Evolutionary conservation across 1,139 yeast genomes (phyloP).

Genomic region (Candida sojae): DNA sequence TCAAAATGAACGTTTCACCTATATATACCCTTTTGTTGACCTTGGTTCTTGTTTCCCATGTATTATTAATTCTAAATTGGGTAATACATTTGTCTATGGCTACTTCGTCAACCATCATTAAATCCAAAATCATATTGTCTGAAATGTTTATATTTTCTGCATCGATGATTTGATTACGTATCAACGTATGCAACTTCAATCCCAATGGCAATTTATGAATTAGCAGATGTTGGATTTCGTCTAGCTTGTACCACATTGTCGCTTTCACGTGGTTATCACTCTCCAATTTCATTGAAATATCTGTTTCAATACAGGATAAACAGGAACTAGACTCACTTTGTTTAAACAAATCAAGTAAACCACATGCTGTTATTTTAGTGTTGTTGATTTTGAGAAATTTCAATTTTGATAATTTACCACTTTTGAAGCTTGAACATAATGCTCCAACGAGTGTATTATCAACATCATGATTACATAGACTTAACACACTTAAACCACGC

Average conservation of each 20-base stretch:
- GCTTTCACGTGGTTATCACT: conserved; percentile 7
- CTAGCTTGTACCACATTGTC: conserved; percentile 25
- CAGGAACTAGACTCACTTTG: conserved; percentile 1
- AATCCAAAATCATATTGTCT: not conserved
- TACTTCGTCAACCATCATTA: conserved; percentile 2
- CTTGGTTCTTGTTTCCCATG: conserved; percentile 6
- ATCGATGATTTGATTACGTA: not conserved
- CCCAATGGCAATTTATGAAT: conserved; percentile 28
- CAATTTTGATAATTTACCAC: conserved; percentile 25
- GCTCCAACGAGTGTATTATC: conserved; percentile 35
- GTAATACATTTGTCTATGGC: not conserved
- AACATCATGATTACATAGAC: conserved; percentile 30
- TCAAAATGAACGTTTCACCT: conserved; percentile 5
- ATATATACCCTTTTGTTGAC: not conserved
- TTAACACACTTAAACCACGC: conserved; percentile 31
- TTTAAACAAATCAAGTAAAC: conserved; percentile 15
- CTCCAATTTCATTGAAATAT: conserved; percentile 1
- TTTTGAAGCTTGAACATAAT: conserved; percentile 24
- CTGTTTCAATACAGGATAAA: conserved; percentile 29
- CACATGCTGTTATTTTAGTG: conserved; percentile 10
- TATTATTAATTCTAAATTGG: not conserved
- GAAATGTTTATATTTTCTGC: not conserved
- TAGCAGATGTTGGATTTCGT: conserved; percentile 11
- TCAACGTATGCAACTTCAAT: conserved; percentile 22
- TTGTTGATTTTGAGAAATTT: conserved; percentile 23